Base-by-base conservation (phyloP, 2,329 filamentous ascomycete genomes). In the Hypoxylon sp. region DNA sequence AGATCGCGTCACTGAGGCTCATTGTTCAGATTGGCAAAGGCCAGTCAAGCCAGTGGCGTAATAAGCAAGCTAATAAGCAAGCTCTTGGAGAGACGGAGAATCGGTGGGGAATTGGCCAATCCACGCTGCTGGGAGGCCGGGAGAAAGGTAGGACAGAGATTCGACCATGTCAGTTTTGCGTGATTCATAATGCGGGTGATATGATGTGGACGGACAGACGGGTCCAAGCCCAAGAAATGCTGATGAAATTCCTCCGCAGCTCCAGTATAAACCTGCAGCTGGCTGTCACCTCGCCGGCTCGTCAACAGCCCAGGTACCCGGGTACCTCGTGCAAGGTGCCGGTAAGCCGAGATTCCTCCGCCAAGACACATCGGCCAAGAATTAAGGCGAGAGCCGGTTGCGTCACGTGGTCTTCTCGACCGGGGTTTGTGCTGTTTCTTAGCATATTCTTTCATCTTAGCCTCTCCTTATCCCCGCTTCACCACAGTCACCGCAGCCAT, bases 401-500 rank as follows among this genome's bases (percentile, higher is more conserved):
- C 35, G 35, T 64, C 61, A 64, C 61, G 61, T 64, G 61, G 26
- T 13, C 9, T 11, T 15, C n/a, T n/a, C n/a, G n/a, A n/a, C n/a
- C n/a, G n/a, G n/a, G n/a, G n/a, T n/a, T n/a, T n/a, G n/a, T n/a
- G n/a, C n/a, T n/a, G n/a, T n/a, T n/a, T n/a, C n/a, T n/a, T n/a
- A n/a, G n/a, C n/a, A n/a, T n/a, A n/a, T 40, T 40, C 10, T 18
- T 3, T 29, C 33, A 37, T 40, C 46, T 48, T 35, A n/a, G 9
- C 11, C 3, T 15, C 15, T 3, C 29, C 3, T n/a, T 33, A 4
- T 33, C 11, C n/a, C 27, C 29, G 8, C 29, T 31, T 31, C 29
- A 31, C 11, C 29, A n/a, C 11, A 31, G 8, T 31, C 11, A 48
- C n/a, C 41, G 26, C 48, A 37, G 27, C 26, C 26, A 21, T 33